Evolutionary conservation across 2,329 filamentous ascomycete species (phyloP), one percentile per base, ranked within the genome.

Genomic region (Cladosporium austrohemisphaericum): DNA sequence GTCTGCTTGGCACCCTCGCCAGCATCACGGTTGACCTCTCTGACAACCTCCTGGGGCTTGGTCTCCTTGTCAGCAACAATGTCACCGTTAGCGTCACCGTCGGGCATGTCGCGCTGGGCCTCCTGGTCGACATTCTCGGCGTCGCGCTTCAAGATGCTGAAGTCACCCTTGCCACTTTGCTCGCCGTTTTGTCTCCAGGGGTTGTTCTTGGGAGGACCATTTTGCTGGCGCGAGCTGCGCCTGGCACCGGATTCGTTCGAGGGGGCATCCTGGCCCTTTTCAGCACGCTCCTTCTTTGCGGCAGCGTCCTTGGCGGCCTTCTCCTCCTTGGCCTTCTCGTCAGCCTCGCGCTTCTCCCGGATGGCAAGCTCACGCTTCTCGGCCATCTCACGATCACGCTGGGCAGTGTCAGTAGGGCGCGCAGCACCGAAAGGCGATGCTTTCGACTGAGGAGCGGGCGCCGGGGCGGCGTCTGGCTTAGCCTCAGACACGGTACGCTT

Each of bases 391-490:
- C 84, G 85, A 74, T 97, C 92, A 57, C 88, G 84, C 11, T 90
- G 80, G 37, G 88, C 87, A 38, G 92, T 97, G 71, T 98, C 91
- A 60, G 97, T 95, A 49, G 93, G 93, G 55, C 86, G 84, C 50
- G 93, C 93, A 53, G 87, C 91, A 62, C 93, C 93, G 66, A 98
- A 98, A 32, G 90, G 90, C 69, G 86, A 97, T 20, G 90, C 80
- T 76, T 96, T 97, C 33, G 87, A 75, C 62, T 93, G 86, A 23
- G 72, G 65, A 14, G 60, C 53, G 13, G 62, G 51, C 33, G 57
- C 52, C 22, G 66, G 61, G 10, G 62, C 64, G 8, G 74, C 68
- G 47, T 64, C 65, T 13, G 76, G 64, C 9, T 82, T 75, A 19
- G 83, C 77, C 61, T 95, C 91, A 1, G 91, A 85, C 10, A 96